phyloP scores from a whole-genome alignment of 495 filamentous ascomycete genomes.

The Xylaria telfairii region DNA sequence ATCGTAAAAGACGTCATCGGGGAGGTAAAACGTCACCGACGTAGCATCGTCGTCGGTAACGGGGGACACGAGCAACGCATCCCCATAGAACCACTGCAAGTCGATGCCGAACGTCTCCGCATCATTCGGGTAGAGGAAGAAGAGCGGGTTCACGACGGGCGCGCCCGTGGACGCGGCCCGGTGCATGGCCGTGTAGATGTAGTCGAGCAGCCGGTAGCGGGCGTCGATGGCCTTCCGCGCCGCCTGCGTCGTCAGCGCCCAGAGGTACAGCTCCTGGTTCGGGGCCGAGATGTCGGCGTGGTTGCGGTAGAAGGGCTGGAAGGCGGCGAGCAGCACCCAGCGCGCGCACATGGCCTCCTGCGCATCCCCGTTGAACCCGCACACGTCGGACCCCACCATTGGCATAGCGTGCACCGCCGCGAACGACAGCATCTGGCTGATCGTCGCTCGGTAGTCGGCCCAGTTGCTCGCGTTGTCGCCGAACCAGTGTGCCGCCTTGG shows the following conservation, averaged over 20 bases:
- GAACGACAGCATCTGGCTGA: conserved; percentile 73
- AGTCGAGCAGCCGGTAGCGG: conserved; percentile 71
- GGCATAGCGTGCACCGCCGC: conserved; percentile 81
- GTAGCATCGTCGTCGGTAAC: conserved; percentile 68
- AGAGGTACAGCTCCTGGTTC: conserved; percentile 80
- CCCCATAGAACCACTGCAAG: conserved; percentile 76
- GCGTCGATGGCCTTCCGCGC: conserved; percentile 73
- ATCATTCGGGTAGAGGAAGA: conserved; percentile 74
- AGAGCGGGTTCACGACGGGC: conserved; percentile 70
- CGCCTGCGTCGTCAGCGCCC: conserved; percentile 66
- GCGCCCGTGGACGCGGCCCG: conserved; percentile 64
- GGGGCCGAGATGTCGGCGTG: conserved; percentile 54
- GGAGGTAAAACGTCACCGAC: conserved; percentile 74
- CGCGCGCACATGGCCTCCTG: conserved; percentile 82
- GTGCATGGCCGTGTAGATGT: conserved; percentile 72
- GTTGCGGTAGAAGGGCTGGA: conserved; percentile 84
- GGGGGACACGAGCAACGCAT: conserved; percentile 70
- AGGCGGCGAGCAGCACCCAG: conserved; percentile 80
- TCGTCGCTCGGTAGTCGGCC: conserved; percentile 73
- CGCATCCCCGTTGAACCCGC: conserved; percentile 73
- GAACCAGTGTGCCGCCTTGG: conserved; percentile 82
- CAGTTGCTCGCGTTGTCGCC: conserved; percentile 82
- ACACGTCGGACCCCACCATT: conserved; percentile 87
- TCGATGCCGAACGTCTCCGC: conserved; percentile 64
- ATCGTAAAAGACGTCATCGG: conserved; percentile 78